Conservation (phyloP, 2,329 filamentous ascomycete species). For the Phyllosticta ampelicida region DNA sequence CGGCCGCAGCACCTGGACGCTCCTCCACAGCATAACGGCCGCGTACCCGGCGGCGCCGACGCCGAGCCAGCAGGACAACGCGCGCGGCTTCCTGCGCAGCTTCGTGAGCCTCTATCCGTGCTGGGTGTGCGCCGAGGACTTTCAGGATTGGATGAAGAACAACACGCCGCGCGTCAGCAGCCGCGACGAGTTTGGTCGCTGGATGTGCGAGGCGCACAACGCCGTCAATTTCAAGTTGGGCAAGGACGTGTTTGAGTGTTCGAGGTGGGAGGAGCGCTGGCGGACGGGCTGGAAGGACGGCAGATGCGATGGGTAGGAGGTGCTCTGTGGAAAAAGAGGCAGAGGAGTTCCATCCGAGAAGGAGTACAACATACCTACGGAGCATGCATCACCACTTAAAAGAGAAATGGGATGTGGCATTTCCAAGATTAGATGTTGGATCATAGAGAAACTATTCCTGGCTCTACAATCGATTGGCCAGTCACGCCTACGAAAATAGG, state of each 20-base stretch:
- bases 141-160: constrained; percentile 63
- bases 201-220: constrained; percentile 81
- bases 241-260: constrained; percentile 84
- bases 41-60: constrained; percentile 67
- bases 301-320: constrained; percentile 42
- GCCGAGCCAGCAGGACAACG: constrained; percentile 59
- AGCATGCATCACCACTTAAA: neutral
- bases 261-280: constrained; percentile 88
- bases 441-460: too few species aligned
- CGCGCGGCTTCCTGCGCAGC: constrained; percentile 63
- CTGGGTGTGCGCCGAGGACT: constrained; percentile 90
- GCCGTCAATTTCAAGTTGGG: constrained; percentile 83
- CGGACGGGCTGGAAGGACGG: constrained; percentile 74
- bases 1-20: constrained; percentile 82
- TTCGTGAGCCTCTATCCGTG: constrained; percentile 89
- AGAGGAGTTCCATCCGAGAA: neutral
- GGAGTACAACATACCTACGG: neutral
- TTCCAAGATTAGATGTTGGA: neutral
- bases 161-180: constrained; percentile 53
- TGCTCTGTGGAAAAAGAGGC: neutral
- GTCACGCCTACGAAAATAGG: neutral
- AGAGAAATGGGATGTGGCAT: neutral
- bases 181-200: constrained; percentile 61
- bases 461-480: too few species aligned
- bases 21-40: constrained; percentile 85